These are phyloP conservation scores for Danielia oregonensis DNA, from an alignment of 805 yeast species.

Conservation along the genomic window DNA sequence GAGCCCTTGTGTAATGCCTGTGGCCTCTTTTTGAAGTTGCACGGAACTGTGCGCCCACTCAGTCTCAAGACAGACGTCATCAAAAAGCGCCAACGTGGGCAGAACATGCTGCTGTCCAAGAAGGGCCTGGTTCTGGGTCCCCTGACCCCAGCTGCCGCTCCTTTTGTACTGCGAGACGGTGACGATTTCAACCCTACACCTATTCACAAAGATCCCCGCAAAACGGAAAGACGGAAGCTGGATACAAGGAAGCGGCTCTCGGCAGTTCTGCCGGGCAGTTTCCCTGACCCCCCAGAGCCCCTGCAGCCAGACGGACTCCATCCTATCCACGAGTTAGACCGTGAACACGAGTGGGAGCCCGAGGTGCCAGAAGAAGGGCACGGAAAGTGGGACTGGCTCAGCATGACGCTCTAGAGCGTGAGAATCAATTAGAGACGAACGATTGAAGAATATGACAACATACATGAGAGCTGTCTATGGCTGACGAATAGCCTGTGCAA, in stretches of 20 bases:
- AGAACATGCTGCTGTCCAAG: constrained; percentile 14
- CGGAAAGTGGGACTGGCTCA: constrained; percentile 45
- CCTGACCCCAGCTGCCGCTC: constrained; percentile 7
- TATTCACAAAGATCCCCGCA: constrained; percentile 14
- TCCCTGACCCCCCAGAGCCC: constrained; percentile 1
- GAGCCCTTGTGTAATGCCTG: constrained; percentile 88
- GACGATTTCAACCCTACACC: constrained; percentile 50
- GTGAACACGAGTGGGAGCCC: constrained; percentile 16
- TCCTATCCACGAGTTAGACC: constrained; percentile 9
- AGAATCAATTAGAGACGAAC: too few relatives aligned
- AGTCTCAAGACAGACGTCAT: constrained; percentile 90
- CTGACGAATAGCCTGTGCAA: too few relatives aligned
- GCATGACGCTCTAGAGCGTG: constrained; percentile 39
- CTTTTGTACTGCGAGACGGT: constrained; percentile 32
- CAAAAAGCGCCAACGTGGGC: constrained; percentile 76
- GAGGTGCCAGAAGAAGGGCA: constrained; percentile 9
- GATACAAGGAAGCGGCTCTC: background rate
- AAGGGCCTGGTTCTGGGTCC: constrained; percentile 7
- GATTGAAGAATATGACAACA: too few relatives aligned
- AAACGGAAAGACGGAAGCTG: background rate
- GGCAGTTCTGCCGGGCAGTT: background rate
- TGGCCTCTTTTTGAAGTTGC: constrained; percentile 53
- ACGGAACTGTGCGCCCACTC: constrained; percentile 92
- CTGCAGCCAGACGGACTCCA: constrained; percentile 5
- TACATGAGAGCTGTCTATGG: too few relatives aligned